Percentiles rank a stretch among this genome's conserved stretches.
These are phyloP conservation scores for Raphidocelis subcapitata DNA, from an alignment of 139 green algal genomes.

Conservation along the genomic window DNA sequence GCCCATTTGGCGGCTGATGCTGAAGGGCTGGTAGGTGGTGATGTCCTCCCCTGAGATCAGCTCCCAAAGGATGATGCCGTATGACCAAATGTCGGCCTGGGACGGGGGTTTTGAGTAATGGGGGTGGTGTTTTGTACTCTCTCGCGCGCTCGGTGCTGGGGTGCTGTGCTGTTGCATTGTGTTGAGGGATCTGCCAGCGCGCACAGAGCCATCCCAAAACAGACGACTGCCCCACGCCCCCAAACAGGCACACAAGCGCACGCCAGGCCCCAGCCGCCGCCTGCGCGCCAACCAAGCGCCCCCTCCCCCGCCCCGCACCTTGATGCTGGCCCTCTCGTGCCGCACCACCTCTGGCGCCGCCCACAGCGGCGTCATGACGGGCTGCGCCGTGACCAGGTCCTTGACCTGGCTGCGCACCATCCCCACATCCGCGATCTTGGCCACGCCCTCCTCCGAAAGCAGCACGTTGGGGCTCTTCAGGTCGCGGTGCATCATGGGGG, in stretches of 20 bases:
- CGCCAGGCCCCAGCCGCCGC: too few relatives aligned
- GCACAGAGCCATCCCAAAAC: too few relatives aligned
- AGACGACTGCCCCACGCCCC: too few relatives aligned
- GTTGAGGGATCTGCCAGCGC: too few relatives aligned
- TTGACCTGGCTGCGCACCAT: slow-evolving; percentile 60
- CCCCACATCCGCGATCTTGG: slow-evolving; percentile 75
- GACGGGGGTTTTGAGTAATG: too few relatives aligned
- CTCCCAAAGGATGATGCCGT: slow-evolving; percentile 70
- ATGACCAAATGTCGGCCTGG: slow-evolving; percentile 71
- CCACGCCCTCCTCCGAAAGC: slow-evolving; percentile 66
- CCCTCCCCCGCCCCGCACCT: slow-evolving; percentile 28
- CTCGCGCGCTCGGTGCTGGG: not conserved
- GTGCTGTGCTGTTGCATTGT: not conserved
- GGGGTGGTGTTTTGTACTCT: too few relatives aligned
- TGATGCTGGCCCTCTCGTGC: slow-evolving; percentile 60
- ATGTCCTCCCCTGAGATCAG: slow-evolving; percentile 60
- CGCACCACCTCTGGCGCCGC: slow-evolving; percentile 72
- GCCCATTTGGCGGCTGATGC: slow-evolving; percentile 40
- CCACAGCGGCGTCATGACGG: slow-evolving; percentile 75
- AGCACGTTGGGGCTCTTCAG: slow-evolving; percentile 74
- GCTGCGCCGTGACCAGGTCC: slow-evolving; percentile 65
- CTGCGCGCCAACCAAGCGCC: too few relatives aligned
- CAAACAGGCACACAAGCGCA: too few relatives aligned
- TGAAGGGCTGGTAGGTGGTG: slow-evolving; percentile 54
- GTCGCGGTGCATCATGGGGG: slow-evolving; percentile 46